A percentile compares a stretch with the other conserved stretches of the same genome.
These are phyloP conservation scores for Ceratocystis lukuohia DNA, from an alignment of 2,329 filamentous ascomycete genomes.

Conservation along the genomic window DNA sequence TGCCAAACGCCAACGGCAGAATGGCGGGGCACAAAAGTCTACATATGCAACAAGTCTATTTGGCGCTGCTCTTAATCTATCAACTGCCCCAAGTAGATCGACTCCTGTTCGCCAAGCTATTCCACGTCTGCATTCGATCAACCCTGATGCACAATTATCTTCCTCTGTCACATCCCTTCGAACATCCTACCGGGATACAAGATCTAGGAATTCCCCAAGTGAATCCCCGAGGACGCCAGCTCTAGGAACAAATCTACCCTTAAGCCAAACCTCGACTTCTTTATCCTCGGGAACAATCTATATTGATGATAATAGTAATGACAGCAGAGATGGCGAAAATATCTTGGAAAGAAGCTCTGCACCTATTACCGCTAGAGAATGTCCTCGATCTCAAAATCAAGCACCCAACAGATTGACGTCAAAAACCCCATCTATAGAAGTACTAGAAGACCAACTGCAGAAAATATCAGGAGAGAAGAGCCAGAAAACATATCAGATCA, in stretches of 20 bases:
- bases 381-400: too few species aligned
- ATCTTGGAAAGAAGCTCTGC: too few species aligned
- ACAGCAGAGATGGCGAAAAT: background rate
- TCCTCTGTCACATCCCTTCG: constrained; percentile 7
- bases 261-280: background rate
- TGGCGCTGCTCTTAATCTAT: constrained; percentile 33
- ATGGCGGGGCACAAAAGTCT: constrained; percentile 28
- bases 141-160: background rate
- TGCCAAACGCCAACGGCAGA: constrained; percentile 21
- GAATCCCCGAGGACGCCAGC: background rate
- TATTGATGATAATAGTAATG: background rate
- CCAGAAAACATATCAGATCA: background rate
- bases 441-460: background rate
- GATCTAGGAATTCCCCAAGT: background rate
- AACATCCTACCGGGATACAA: constrained; percentile 8
- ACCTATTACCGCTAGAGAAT: too few species aligned
- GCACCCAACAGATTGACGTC: background rate
- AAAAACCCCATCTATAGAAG: background rate
- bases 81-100: background rate
- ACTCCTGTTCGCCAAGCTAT: constrained; percentile 5
- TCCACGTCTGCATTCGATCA: constrained; percentile 12
- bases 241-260: background rate
- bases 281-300: background rate
- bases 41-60: constrained; percentile 40
- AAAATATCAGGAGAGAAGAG: background rate